phyloP scores from a whole-genome alignment of 129 eudicot species.

The Artemisia argyi region DNA sequence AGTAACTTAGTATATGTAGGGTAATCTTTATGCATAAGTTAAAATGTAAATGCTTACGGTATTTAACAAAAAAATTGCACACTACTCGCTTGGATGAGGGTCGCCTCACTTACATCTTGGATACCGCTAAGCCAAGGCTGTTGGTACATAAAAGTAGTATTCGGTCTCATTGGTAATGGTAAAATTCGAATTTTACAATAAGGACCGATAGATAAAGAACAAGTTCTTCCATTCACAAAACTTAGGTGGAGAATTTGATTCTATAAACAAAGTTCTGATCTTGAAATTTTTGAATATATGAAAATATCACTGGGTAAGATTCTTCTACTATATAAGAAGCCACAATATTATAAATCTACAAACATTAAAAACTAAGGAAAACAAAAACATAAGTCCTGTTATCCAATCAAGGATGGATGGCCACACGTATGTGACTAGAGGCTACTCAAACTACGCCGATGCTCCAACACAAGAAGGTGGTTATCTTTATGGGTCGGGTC shows the following conservation, averaged over 20 bases:
- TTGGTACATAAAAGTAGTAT: background rate
- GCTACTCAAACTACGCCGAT: slow-evolving; percentile 16
- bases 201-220: slow-evolving; percentile 23
- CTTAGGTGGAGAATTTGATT: slow-evolving; percentile 38
- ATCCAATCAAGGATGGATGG: slow-evolving; percentile 21
- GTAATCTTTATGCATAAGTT: background rate
- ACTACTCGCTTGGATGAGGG: background rate
- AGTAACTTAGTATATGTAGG: background rate
- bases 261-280: slow-evolving; percentile 18
- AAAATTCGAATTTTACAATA: slow-evolving; percentile 13
- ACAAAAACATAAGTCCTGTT: background rate
- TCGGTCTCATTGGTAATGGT: slow-evolving; percentile 8
- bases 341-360: background rate
- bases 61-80: background rate
- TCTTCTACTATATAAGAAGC: slow-evolving; percentile 30
- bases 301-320: slow-evolving; percentile 18
- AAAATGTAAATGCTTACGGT: background rate
- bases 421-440: slow-evolving; percentile 19
- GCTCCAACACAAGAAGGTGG: slow-evolving; percentile 17
- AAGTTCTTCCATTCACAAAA: slow-evolving; percentile 29
- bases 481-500: slow-evolving; percentile 15
- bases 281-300: background rate
- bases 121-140: background rate
- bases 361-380: slow-evolving; percentile 1
- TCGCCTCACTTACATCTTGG: background rate